Percentiles rank a stretch among this genome's conserved stretches.
These are phyloP conservation scores for Platanthera zijinensis DNA, from an alignment of 106 monocot genomes.

Conservation along the genomic window DNA sequence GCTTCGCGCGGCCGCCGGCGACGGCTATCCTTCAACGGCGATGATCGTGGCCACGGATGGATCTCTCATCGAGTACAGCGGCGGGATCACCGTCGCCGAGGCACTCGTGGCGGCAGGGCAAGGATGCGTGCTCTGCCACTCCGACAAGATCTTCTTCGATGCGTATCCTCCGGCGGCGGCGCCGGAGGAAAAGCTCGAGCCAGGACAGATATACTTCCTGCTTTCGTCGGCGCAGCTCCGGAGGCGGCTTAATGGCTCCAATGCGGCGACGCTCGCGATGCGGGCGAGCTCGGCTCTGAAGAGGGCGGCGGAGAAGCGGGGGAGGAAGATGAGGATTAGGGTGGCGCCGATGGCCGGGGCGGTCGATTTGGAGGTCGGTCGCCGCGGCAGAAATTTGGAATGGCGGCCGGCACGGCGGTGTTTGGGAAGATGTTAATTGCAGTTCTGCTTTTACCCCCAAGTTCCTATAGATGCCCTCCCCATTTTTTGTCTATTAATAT, in stretches of 20 bases:
- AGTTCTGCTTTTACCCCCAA: background rate
- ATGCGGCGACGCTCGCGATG: constrained; percentile 6
- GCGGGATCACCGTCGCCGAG: background rate
- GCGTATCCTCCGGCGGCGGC: background rate
- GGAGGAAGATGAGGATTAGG: background rate
- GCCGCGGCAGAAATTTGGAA: background rate
- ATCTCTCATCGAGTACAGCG: background rate
- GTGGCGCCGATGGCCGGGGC: background rate
- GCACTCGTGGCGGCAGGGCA: background rate
- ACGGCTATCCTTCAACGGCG: background rate
- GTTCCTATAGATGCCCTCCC: too few relatives aligned
- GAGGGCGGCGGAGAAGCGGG: background rate
- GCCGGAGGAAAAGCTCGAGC: background rate
- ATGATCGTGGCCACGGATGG: background rate
- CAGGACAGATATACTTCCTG: constrained; percentile 17
- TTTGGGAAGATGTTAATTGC: background rate
- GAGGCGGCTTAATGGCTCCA: background rate
- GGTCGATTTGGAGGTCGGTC: background rate
- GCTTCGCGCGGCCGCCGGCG: background rate
- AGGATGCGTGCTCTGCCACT: background rate
- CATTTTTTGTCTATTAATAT: too few relatives aligned
- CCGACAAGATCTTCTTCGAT: constrained; percentile 5
- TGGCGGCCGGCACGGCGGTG: background rate
- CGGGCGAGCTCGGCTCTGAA: constrained; percentile 12
- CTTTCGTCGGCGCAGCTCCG: constrained; percentile 7